Percentiles rank a stretch among this genome's conserved stretches.
phyloP scores from a whole-genome alignment of 257 asterid genomes.

The Rauvolfia tetraphylla region DNA sequence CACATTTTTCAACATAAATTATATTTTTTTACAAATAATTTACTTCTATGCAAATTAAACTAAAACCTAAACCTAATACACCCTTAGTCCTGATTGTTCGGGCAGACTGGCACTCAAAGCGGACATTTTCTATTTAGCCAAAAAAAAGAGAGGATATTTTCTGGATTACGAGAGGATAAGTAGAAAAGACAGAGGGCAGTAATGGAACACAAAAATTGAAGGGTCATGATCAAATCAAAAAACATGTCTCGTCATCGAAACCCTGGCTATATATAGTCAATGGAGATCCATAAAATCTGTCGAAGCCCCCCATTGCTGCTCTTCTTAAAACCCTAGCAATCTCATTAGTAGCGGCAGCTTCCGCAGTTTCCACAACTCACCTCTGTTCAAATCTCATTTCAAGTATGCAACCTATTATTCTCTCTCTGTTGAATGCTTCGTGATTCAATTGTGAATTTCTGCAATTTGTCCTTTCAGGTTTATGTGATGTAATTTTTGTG shows the following conservation, averaged over 20 bases:
- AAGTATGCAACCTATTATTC: neutral
- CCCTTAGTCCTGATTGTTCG: too few relatives aligned
- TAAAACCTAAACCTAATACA: too few relatives aligned
- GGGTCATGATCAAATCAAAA: neutral
- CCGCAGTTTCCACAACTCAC: neutral
- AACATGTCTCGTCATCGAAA: neutral
- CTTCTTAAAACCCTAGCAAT: conserved; percentile 14
- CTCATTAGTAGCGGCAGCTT: neutral
- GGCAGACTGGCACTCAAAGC: too few relatives aligned
- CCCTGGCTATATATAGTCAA: conserved; percentile 15
- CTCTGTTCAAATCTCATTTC: neutral
- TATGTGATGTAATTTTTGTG: neutral
- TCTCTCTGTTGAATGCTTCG: neutral
- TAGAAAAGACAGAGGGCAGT: neutral
- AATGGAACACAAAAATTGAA: neutral
- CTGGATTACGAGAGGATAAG: neutral
- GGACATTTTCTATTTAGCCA: too few relatives aligned
- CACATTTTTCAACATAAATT: too few relatives aligned
- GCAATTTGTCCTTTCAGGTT: neutral
- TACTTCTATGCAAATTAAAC: too few relatives aligned
- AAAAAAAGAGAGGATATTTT: too few relatives aligned
- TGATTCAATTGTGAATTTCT: neutral
- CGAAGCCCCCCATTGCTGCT: neutral
- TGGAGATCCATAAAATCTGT: neutral
- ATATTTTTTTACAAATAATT: too few relatives aligned